Evolutionary conservation across 1,139 yeast genomes (phyloP).

Genomic region (Tardiomyces depauwii): DNA sequence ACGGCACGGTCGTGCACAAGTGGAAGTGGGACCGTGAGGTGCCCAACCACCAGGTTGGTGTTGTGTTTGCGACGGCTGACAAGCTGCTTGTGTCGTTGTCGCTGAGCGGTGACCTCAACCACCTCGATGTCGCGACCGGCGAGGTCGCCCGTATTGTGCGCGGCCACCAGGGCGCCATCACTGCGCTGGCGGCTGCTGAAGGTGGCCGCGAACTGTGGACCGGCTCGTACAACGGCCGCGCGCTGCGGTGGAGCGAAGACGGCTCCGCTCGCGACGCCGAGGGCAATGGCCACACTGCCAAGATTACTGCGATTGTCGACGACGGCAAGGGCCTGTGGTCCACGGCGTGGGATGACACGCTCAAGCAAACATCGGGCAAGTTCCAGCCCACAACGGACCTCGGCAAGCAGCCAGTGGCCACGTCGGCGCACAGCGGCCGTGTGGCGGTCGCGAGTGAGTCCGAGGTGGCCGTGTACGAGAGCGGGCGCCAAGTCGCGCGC

Average conservation of each 20-base stretch:
- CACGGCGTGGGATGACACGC: conserved; percentile 84
- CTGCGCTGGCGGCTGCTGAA: conserved; percentile 37
- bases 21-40: conserved; percentile 21
- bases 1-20: conserved; percentile 13
- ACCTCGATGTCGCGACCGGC: conserved; percentile 34
- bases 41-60: conserved; percentile 70
- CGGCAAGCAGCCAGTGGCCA: conserved; percentile 53
- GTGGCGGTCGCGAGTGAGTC: conserved; percentile 40
- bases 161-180: conserved; percentile 80
- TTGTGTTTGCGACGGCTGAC: conserved; percentile 49
- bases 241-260: conserved; percentile 45
- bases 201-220: conserved; percentile 31
- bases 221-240: conserved; percentile 79
- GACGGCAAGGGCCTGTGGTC: conserved; percentile 32
- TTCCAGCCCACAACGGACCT: conserved; percentile 24
- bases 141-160: conserved; percentile 32
- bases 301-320: conserved; percentile 36
- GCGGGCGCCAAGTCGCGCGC: conserved; percentile 9
- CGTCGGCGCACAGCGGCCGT: conserved; percentile 24
- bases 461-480: conserved; percentile 29
- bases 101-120: conserved; percentile 59
- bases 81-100: conserved; percentile 51
- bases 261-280: conserved; percentile 30
- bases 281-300: conserved; percentile 37
- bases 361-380: conserved; percentile 16